Conservation (phyloP, 345 rosid species). For the Salix udensis region DNA sequence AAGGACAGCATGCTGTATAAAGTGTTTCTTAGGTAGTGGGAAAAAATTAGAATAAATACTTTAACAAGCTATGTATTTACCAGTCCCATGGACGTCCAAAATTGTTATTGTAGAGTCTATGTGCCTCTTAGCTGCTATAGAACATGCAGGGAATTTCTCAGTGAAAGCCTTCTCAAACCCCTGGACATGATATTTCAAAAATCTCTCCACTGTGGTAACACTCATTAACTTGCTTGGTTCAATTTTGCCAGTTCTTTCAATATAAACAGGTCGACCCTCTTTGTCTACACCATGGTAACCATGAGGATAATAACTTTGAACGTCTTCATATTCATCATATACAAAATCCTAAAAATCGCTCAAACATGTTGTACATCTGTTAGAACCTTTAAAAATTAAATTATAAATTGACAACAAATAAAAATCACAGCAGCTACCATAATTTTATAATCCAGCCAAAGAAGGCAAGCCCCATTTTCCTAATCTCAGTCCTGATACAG, state of each 20-base stretch:
- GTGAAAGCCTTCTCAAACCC: constrained; percentile 84
- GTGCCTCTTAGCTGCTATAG: constrained; percentile 75
- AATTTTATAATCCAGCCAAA: constrained; percentile 2
- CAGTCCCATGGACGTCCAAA: constrained; percentile 84
- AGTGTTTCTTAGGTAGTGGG: background rate
- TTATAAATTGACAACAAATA: background rate
- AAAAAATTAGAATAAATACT: constrained; percentile 13
- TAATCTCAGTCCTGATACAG: background rate
- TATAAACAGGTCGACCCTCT: constrained; percentile 81
- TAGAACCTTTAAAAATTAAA: constrained; percentile 2
- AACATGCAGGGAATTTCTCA: constrained; percentile 93
- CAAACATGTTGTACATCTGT: constrained; percentile 4
- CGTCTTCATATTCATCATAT: constrained; percentile 74
- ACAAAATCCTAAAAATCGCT: constrained; percentile 65
- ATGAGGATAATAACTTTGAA: constrained; percentile 79
- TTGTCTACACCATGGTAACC: constrained; percentile 96
- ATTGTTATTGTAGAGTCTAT: constrained; percentile 72
- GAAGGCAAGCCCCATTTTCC: background rate
- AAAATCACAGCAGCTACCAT: constrained; percentile 12
- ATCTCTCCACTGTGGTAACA: constrained; percentile 78
- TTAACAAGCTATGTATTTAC: constrained; percentile 30
- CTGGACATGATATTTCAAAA: constrained; percentile 83
- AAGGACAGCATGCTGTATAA: background rate
- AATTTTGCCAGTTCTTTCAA: constrained; percentile 77
- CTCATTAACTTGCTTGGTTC: constrained; percentile 77